These are phyloP conservation scores for Mantamonas sphyraenae DNA, from an alignment of 78 protist genomes.

Conservation along the genomic window DNA sequence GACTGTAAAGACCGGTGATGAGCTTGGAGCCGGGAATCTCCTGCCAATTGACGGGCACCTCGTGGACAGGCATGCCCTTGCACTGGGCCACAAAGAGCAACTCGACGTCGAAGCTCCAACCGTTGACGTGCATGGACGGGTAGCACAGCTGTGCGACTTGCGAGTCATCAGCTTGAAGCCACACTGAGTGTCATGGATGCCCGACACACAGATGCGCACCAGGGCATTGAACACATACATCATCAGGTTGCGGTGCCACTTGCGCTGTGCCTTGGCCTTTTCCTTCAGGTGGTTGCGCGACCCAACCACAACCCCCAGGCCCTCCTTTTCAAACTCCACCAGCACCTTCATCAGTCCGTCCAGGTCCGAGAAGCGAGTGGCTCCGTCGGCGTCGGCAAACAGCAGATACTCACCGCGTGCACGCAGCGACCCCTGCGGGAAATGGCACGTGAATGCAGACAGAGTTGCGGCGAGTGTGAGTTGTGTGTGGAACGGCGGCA, in stretches of 20 bases:
- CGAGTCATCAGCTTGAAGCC: slow-evolving; percentile 62
- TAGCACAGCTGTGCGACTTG: neutral
- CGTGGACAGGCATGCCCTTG: slow-evolving; percentile 5
- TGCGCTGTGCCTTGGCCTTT: slow-evolving; percentile 19
- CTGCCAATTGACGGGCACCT: slow-evolving; percentile 33
- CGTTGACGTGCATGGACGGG: slow-evolving; percentile 19
- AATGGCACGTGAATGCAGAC: neutral
- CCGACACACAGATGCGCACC: slow-evolving; percentile 7
- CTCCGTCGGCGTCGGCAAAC: slow-evolving; percentile 50
- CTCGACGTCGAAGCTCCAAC: slow-evolving; percentile 49
- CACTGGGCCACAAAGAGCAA: slow-evolving; percentile 19
- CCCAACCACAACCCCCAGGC: slow-evolving; percentile 18
- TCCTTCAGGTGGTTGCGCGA: slow-evolving; percentile 31
- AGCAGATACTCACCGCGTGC: slow-evolving; percentile 19
- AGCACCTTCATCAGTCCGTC: neutral
- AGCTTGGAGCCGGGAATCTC: slow-evolving; percentile 37
- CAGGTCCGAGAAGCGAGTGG: slow-evolving; percentile 16
- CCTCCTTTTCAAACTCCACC: neutral
- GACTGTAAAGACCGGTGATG: too few species aligned
- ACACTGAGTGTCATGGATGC: slow-evolving; percentile 55
- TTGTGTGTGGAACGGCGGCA: neutral
- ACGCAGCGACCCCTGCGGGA: slow-evolving; percentile 8
- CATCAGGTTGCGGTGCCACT: slow-evolving; percentile 22
- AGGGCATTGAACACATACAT: slow-evolving; percentile 34
- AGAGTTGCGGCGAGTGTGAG: neutral